Evolutionary conservation across 2,329 filamentous ascomycete species (phyloP).

Genomic region (Paraphaeosphaeria minitans): DNA sequence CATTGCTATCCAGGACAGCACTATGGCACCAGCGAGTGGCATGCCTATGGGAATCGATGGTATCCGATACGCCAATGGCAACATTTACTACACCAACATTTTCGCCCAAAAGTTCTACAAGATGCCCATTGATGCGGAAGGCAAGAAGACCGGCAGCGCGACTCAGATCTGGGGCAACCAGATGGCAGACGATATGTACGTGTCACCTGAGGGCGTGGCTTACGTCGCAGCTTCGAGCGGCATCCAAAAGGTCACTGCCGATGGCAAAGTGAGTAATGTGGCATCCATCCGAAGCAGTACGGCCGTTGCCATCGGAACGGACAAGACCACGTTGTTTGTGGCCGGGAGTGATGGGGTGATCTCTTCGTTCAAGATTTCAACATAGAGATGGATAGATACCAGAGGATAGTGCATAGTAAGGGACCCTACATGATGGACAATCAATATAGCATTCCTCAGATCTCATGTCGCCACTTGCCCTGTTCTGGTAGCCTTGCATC

Average conservation of each 20-base stretch:
- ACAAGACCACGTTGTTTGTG: slow-evolving; percentile 24
- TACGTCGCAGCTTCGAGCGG: slow-evolving; percentile 22
- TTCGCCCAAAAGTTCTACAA: slow-evolving; percentile 28
- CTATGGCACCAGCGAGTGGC: slow-evolving; percentile 15
- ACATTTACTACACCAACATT: slow-evolving; percentile 28
- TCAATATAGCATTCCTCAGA: not conserved
- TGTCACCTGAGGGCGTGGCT: slow-evolving; percentile 20
- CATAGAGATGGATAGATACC: not conserved
- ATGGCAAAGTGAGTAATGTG: slow-evolving; percentile 22
- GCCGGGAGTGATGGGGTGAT: slow-evolving; percentile 17
- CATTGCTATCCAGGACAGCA: slow-evolving; percentile 23
- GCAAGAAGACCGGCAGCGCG: slow-evolving; percentile 20
- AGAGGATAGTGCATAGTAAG: not conserved
- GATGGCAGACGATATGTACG: slow-evolving; percentile 23
- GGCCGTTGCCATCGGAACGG: slow-evolving; percentile 17
- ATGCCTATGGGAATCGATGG: slow-evolving; percentile 28
- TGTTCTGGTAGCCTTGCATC: not conserved
- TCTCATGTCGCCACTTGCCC: not conserved
- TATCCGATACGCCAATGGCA: slow-evolving; percentile 23
- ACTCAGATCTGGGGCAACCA: slow-evolving; percentile 23
- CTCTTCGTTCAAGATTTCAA: slow-evolving; percentile 15
- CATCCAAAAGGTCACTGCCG: slow-evolving; percentile 19
- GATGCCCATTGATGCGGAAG: slow-evolving; percentile 23
- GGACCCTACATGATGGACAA: not conserved
- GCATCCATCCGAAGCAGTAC: slow-evolving; percentile 19